Conservation (phyloP, 179 eudicot genomes). For the Pouteria campechiana region DNA sequence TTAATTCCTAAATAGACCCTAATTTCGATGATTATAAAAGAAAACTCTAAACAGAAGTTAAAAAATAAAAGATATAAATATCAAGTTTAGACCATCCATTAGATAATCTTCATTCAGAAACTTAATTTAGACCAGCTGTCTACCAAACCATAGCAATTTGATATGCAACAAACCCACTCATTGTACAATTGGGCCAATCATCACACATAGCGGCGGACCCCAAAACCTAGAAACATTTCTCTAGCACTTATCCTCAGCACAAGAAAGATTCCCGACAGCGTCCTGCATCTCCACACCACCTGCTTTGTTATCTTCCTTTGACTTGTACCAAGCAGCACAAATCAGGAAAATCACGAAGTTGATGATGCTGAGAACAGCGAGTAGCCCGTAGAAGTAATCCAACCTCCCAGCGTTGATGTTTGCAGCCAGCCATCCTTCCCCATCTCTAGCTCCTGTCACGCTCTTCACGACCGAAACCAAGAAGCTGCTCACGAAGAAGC, state of each 20-base stretch:
- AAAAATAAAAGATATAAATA: too few relatives aligned
- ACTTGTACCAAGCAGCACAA: conserved; percentile 60
- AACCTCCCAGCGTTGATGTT: conserved; percentile 74
- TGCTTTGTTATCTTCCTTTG: conserved; percentile 15
- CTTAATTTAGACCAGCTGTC: too few relatives aligned
- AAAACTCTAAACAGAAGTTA: too few relatives aligned
- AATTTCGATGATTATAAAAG: too few relatives aligned
- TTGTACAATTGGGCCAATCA: too few relatives aligned
- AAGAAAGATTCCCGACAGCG: not conserved
- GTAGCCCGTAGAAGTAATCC: conserved; percentile 53
- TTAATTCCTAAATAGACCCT: too few relatives aligned
- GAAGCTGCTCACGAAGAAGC: conserved; percentile 66
- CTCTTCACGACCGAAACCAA: conserved; percentile 43
- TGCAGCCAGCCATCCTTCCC: conserved; percentile 61
- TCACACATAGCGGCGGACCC: too few relatives aligned
- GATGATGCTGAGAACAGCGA: conserved; percentile 42
- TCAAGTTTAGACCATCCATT: too few relatives aligned
- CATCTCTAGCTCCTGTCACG: conserved; percentile 21
- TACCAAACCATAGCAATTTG: too few relatives aligned
- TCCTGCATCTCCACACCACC: conserved; percentile 10
- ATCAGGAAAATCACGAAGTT: conserved; percentile 40
- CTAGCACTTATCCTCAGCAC: conserved; percentile 29
- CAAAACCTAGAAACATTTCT: not conserved
- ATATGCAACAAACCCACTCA: too few relatives aligned
- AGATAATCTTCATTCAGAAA: too few relatives aligned